Conservation (phyloP, 2,329 filamentous ascomycete genomes). For the Aschersonia sp. region DNA sequence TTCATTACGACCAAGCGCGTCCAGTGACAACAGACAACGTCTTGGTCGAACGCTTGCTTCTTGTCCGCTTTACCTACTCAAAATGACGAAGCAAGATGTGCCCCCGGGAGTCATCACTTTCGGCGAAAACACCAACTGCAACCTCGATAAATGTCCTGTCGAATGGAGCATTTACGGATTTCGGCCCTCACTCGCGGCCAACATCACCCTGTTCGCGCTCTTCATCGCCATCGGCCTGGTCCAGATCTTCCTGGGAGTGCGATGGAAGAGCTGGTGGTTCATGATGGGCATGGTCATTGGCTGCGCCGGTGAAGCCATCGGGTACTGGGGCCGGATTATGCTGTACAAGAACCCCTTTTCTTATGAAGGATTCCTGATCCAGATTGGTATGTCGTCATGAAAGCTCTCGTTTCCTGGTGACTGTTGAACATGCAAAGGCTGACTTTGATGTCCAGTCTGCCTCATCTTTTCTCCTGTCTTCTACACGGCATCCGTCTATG, state of each 20-base stretch:
- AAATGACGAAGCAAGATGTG: too few relatives aligned
- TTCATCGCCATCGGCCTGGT: neutral
- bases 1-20: too few relatives aligned
- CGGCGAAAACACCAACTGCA: too few relatives aligned
- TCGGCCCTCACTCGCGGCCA: neutral
- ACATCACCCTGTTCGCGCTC: neutral
- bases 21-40: too few relatives aligned
- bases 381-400: neutral
- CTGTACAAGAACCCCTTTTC: neutral
- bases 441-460: constrained; percentile 23
- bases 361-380: constrained; percentile 8
- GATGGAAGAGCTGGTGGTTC: constrained; percentile 9
- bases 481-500: constrained; percentile 50
- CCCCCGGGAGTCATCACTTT: too few relatives aligned
- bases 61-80: too few relatives aligned
- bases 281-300: constrained; percentile 10
- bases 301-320: constrained; percentile 8
- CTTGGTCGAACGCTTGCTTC: too few relatives aligned
- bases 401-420: too few relatives aligned
- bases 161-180: too few relatives aligned
- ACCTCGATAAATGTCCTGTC: too few relatives aligned
- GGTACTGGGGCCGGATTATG: constrained; percentile 7
- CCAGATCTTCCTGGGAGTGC: constrained; percentile 8
- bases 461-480: constrained; percentile 35
- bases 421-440: neutral